Evolutionary conservation across 176 grass and related monocot species (phyloP).

Genomic region (Paspalum notatum): DNA sequence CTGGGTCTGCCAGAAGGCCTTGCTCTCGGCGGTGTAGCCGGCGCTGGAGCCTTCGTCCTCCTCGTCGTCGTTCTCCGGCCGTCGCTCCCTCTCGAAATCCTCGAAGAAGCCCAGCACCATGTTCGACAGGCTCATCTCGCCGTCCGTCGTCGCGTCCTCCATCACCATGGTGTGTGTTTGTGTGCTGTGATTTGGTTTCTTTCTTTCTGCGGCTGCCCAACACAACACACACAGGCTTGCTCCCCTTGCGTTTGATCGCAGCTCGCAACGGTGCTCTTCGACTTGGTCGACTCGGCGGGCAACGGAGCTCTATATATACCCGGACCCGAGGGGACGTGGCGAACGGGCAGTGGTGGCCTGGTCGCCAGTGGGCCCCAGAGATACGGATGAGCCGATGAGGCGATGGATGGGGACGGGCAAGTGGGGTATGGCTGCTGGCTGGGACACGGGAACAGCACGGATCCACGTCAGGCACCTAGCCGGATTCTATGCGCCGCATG

Average conservation of each 20-base stretch:
- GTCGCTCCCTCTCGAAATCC: slow-evolving; percentile 51
- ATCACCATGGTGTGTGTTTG: slow-evolving; percentile 23
- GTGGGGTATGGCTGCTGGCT: slow-evolving; percentile 32
- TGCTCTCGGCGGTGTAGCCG: slow-evolving; percentile 43
- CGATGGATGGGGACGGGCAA: not conserved
- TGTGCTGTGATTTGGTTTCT: not conserved
- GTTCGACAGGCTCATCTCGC: slow-evolving; percentile 66
- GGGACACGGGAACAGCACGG: slow-evolving; percentile 55
- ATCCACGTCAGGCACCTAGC: slow-evolving; percentile 53
- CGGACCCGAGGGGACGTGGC: slow-evolving; percentile 42
- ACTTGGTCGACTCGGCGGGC: not conserved
- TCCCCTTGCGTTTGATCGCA: not conserved
- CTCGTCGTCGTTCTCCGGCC: slow-evolving; percentile 37
- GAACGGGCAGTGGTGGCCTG: slow-evolving; percentile 39
- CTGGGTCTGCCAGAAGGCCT: slow-evolving; percentile 74
- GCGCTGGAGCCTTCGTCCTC: slow-evolving; percentile 32
- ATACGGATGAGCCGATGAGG: slow-evolving; percentile 41
- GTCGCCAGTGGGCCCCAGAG: not conserved
- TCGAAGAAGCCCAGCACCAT: slow-evolving; percentile 77
- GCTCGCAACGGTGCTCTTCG: slow-evolving; percentile 3
- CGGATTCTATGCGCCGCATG: slow-evolving; percentile 37
- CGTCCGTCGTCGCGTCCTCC: slow-evolving; percentile 34
- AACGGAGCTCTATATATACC: slow-evolving; percentile 27
- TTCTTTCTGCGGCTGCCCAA: not conserved
- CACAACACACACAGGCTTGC: not conserved